A percentile compares a stretch with the other conserved stretches of the same genome.
Conservation (phyloP, 805 yeast genomes). For the Ogataea trehaloabstinens region DNA sequence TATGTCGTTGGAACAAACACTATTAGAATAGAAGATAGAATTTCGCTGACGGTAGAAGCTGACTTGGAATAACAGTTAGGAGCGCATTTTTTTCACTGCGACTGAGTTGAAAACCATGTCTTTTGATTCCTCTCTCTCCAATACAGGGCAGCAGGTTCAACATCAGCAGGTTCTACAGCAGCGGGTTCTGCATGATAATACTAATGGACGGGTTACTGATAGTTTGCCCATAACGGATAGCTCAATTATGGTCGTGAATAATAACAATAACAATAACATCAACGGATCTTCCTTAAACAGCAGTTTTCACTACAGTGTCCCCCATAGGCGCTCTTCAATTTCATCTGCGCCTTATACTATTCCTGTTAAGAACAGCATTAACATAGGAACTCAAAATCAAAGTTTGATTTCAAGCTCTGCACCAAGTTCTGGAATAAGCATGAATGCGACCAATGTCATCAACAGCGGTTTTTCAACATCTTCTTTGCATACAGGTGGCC, state of each 20-base stretch:
- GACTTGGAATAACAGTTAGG: too few species aligned
- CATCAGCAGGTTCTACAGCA: neutral
- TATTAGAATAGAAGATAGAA: neutral
- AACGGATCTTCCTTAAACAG: neutral
- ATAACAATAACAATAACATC: neutral
- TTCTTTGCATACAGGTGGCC: constrained; percentile 25
- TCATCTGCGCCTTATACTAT: constrained; percentile 38
- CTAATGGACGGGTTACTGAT: neutral
- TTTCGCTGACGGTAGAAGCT: too few species aligned
- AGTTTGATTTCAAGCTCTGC: neutral
- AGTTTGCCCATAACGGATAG: neutral
- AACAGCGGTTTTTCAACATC: constrained; percentile 2
- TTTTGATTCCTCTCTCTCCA: neutral
- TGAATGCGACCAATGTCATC: neutral
- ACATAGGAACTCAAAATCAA: neutral
- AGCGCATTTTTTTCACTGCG: too few species aligned
- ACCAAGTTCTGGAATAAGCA: neutral
- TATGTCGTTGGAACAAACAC: neutral
- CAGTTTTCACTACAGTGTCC: constrained; percentile 16
- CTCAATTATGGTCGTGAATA: neutral
- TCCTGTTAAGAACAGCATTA: constrained; percentile 24
- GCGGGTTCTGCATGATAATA: constrained; percentile 1
- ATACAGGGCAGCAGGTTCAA: constrained; percentile 1
- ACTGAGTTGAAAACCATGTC: too few species aligned
- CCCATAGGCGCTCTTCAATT: constrained; percentile 35